Conservation (phyloP, 2,329 filamentous ascomycete genomes). For the Calonectria henricotiae region DNA sequence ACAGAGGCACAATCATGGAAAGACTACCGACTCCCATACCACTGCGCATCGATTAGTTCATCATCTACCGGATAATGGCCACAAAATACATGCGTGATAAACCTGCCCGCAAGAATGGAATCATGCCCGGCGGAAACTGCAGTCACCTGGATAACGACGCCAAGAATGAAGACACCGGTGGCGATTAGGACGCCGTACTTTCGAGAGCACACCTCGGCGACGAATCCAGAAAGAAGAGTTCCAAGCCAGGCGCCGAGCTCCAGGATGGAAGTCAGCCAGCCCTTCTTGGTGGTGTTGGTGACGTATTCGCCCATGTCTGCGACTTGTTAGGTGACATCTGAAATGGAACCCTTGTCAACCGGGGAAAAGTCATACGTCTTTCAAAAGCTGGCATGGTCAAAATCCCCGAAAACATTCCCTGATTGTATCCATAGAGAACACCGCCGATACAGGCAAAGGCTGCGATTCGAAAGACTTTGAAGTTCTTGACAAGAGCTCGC, state of each 20-base stretch:
- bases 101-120: constrained; percentile 79
- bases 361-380: constrained; percentile 59
- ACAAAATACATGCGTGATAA: constrained; percentile 70
- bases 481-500: constrained; percentile 72
- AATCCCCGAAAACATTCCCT: constrained; percentile 76
- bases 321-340: constrained; percentile 13
- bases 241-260: constrained; percentile 87
- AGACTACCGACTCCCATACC: constrained; percentile 80
- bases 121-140: constrained; percentile 71
- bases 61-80: fast-evolving
- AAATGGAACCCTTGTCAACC: not conserved
- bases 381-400: constrained; percentile 72
- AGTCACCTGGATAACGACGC: constrained; percentile 79
- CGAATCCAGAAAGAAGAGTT: constrained; percentile 77
- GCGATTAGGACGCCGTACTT: constrained; percentile 81
- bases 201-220: constrained; percentile 80
- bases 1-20: constrained; percentile 77
- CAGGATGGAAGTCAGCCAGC: constrained; percentile 78
- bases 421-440: constrained; percentile 80
- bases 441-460: constrained; percentile 77
- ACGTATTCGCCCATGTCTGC: constrained; percentile 72
- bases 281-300: constrained; percentile 70
- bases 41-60: constrained; percentile 44
- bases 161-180: constrained; percentile 78
- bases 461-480: constrained; percentile 74